These are phyloP conservation scores for Backusella australiensis DNA, from an alignment of 192 early-diverging fungal species.

Conservation along the genomic window DNA sequence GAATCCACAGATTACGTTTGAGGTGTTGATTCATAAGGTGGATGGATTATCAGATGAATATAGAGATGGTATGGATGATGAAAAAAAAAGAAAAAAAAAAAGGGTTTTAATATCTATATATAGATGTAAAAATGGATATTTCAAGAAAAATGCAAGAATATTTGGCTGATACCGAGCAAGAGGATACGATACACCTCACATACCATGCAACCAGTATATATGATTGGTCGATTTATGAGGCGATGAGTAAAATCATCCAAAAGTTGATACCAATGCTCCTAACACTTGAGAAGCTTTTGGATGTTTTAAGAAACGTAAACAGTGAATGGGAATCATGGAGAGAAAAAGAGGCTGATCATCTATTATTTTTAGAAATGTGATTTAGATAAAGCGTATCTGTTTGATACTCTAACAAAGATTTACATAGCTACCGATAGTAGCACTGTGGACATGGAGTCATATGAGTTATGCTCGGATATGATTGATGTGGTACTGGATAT, in stretches of 20 bases:
- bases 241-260: constrained; percentile 91
- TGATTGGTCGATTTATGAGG: constrained; percentile 92
- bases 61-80: constrained; percentile 89
- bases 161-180: constrained; percentile 64
- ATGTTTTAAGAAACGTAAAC: constrained; percentile 89
- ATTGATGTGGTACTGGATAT: constrained; percentile 92
- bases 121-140: constrained; percentile 92
- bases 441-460: constrained; percentile 84
- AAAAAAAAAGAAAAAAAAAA: constrained; percentile 82
- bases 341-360: too few species aligned
- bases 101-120: constrained; percentile 29
- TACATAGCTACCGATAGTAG: constrained; percentile 95
- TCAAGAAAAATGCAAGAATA: constrained; percentile 88
- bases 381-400: constrained; percentile 95
- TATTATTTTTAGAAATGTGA: constrained; percentile 69
- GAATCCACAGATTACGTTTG: constrained; percentile 85
- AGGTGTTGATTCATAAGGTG: constrained; percentile 96
- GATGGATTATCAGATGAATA: constrained; percentile 95
- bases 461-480: constrained; percentile 93
- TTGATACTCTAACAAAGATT: constrained; percentile 86
- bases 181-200: constrained; percentile 73
- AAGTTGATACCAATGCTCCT: constrained; percentile 82
- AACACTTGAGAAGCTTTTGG: constrained; percentile 86
- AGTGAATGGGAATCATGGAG: too few species aligned
- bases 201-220: constrained; percentile 94